Conservation (phyloP, 176 grass and related monocot genomes). For the Phyllostachys edulis region DNA sequence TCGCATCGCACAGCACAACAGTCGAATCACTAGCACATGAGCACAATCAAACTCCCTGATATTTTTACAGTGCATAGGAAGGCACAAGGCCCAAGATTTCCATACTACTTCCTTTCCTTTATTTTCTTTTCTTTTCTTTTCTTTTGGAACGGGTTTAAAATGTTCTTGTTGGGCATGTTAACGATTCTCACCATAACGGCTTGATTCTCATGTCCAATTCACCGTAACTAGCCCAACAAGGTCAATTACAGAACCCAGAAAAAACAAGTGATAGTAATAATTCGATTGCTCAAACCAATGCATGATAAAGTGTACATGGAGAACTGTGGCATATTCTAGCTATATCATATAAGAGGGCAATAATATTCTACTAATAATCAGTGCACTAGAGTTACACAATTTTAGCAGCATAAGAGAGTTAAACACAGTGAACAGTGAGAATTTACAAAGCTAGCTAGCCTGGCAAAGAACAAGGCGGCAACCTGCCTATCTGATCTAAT, state of each 20-base stretch:
- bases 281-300: neutral
- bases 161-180: neutral
- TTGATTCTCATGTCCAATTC: neutral
- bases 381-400: slow-evolving; percentile 11
- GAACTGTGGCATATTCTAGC: neutral
- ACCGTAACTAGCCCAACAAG: neutral
- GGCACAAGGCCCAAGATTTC: too few relatives aligned
- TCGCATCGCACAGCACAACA: too few relatives aligned
- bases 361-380: slow-evolving; percentile 26
- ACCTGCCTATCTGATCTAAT: slow-evolving; percentile 14
- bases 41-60: too few relatives aligned
- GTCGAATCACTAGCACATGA: too few relatives aligned
- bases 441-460: slow-evolving; percentile 50
- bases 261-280: neutral
- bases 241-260: neutral
- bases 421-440: slow-evolving; percentile 17
- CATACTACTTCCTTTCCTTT: too few relatives aligned
- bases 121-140: too few relatives aligned
- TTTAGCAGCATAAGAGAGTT: slow-evolving; percentile 10
- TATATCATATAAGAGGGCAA: neutral
- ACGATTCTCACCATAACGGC: neutral
- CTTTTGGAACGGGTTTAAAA: neutral
- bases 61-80: too few relatives aligned
- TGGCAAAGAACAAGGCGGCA: neutral
- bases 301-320: neutral